phyloP scores from a whole-genome alignment of 345 rosid species.

The Gossypium australe region DNA sequence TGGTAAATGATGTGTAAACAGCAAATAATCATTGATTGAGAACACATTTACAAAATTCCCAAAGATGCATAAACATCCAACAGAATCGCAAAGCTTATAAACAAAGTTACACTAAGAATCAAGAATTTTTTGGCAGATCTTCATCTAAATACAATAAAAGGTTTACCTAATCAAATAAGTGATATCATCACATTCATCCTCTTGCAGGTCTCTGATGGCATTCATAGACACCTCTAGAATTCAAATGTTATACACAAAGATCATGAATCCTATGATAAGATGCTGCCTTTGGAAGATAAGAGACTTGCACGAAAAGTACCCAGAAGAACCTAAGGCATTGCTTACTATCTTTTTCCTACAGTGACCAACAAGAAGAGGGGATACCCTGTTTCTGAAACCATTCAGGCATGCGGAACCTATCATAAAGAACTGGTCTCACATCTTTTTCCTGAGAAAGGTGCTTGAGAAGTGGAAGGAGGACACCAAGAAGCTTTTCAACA shows the following conservation, averaged over 20 bases:
- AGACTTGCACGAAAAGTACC: constrained; percentile 12
- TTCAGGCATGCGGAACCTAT: constrained; percentile 86
- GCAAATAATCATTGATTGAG: constrained; percentile 9
- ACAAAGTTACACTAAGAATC: constrained; percentile 26
- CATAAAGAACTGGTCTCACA: constrained; percentile 65
- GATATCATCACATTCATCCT: constrained; percentile 16
- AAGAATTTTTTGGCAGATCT: constrained; percentile 11
- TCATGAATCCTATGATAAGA: constrained; percentile 11
- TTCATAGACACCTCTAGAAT: constrained; percentile 15
- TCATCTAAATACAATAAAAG: constrained; percentile 16
- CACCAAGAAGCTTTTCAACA: constrained; percentile 69
- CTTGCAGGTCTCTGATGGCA: background rate
- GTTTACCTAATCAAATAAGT: constrained; percentile 18
- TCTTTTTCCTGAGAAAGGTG: constrained; percentile 76
- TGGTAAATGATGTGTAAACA: background rate
- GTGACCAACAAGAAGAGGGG: constrained; percentile 53
- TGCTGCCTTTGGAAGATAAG: constrained; percentile 15
- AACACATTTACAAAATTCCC: constrained; percentile 22
- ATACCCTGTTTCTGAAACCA: constrained; percentile 98
- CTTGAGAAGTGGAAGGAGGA: constrained; percentile 86
- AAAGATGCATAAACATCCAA: constrained; percentile 13
- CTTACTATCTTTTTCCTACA: constrained; percentile 8
- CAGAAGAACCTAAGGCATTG: constrained; percentile 1
- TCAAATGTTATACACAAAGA: constrained; percentile 23
- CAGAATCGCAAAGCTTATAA: constrained; percentile 18